Base-by-base conservation (phyloP, 2,329 filamentous ascomycete genomes). In the Gnomoniopsis sp. region DNA sequence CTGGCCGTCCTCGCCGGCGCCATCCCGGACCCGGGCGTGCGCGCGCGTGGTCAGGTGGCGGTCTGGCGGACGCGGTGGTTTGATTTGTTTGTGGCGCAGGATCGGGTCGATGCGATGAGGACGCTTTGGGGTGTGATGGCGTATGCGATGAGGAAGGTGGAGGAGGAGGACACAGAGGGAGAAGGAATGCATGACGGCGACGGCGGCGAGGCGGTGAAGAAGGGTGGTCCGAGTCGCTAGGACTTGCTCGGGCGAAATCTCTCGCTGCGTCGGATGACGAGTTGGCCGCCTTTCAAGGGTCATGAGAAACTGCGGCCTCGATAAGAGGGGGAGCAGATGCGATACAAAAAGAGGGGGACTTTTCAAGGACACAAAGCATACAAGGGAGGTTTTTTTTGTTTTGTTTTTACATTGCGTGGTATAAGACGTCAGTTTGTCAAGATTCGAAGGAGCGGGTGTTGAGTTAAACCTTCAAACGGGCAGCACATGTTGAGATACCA, bases 21-120 rank as follows among this genome's bases (percentile, higher is more conserved):
- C 3, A 19, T 22, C 26, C 60, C 65, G 1, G 70, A 70, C 38
- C 63, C 60, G 3, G 65, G 58, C 6, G 63, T 57, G 10, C 69
- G 72, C 59, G 78, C 76, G 69, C 85, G 82, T 80, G 80, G 76
- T 11, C 75, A 73, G 63, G 70, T 87, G 2, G 75, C 80, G 64
- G 75, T 85, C 38, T 82, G 80, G 77, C 77, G 85, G 61, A 87
- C 81, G 62, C 74, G 69, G 43, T 88, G 85, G 85, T 86, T 76
- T 65, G 85, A 88, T 65, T 69, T 88, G 12, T 88, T 87, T 65
- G 63, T 78, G 50, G 66, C 70, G 0, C 74, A 81, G 22, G 80
- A 88, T 56, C 71, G 85, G 49, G 66, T 87, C 26, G 77, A 78
- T 63, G 84, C 83, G 2, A 80, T 87, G 80, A 71, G 76, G 62